Conservation (phyloP, 2,329 filamentous ascomycete genomes). For the Aspergillus arachidicola region DNA sequence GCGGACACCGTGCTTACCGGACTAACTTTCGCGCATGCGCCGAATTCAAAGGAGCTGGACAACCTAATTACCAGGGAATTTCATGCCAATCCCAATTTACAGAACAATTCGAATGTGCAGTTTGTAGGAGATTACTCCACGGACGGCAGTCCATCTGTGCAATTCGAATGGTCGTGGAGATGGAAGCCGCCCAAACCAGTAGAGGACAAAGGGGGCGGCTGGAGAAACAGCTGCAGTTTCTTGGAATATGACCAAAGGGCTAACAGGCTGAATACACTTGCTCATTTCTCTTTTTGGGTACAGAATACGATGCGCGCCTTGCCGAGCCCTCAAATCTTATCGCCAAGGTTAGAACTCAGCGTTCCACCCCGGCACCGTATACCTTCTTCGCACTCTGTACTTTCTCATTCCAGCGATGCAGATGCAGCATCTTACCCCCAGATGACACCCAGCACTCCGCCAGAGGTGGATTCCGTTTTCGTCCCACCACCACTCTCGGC, state of each 20-base stretch:
- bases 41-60: conserved; percentile 83
- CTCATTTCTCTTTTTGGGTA: conserved; percentile 94
- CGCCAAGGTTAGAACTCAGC: conserved; percentile 71
- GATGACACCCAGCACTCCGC: conserved; percentile 31
- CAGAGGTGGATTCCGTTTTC: conserved; percentile 33
- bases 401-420: conserved; percentile 75
- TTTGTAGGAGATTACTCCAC: conserved; percentile 91
- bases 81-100: conserved; percentile 92
- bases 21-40: conserved; percentile 88
- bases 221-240: conserved; percentile 96
- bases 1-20: conserved; percentile 80
- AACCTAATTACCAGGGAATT: conserved; percentile 94
- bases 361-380: conserved; percentile 77
- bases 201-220: conserved; percentile 86
- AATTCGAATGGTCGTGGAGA: conserved; percentile 95
- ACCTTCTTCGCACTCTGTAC: conserved; percentile 83
- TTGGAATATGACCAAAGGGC: conserved; percentile 95
- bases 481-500: conserved; percentile 27
- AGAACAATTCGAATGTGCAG: conserved; percentile 95
- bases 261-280: conserved; percentile 83
- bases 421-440: conserved; percentile 54
- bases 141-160: conserved; percentile 76
- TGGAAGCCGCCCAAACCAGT: conserved; percentile 84
- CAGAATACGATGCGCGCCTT: conserved; percentile 47
- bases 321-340: conserved; percentile 64